A percentile compares a stretch with the other conserved stretches of the same genome.
phyloP scores from a whole-genome alignment of 2,329 filamentous ascomycete genomes.

The Camillea tinctor region DNA sequence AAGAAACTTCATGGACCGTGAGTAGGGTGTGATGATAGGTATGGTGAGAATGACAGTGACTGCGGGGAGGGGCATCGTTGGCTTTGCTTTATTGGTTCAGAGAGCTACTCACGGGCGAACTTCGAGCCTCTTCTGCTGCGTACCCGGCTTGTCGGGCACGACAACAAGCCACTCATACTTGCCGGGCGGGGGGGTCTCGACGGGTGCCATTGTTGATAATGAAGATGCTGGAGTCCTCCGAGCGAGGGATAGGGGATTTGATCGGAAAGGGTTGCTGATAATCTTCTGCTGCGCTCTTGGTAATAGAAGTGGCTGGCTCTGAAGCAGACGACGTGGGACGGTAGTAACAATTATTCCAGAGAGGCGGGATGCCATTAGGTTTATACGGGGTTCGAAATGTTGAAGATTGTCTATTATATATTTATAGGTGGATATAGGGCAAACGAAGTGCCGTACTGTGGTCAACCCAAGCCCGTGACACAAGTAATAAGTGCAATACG shows the following conservation, averaged over 20 bases:
- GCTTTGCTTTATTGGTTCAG: too few species aligned
- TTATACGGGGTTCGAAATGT: too few species aligned
- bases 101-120: conserved; percentile 51
- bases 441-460: too few species aligned
- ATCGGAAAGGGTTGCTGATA: not conserved
- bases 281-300: conserved; percentile 7
- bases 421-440: too few species aligned
- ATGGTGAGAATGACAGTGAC: too few species aligned
- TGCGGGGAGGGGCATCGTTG: too few species aligned
- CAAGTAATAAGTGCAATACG: too few species aligned
- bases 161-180: conserved; percentile 60
- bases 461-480: too few species aligned
- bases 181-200: conserved; percentile 22
- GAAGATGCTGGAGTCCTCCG: conserved; percentile 3
- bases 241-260: not conserved
- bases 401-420: too few species aligned
- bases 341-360: not conserved
- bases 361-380: not conserved
- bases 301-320: conserved; percentile 10
- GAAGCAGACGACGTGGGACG: not conserved
- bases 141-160: conserved; percentile 64
- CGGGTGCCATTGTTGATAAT: conserved; percentile 30
- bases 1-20: too few species aligned
- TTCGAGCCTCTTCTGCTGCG: conserved; percentile 59
- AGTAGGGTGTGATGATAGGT: too few species aligned